Conservation (phyloP, 2,329 filamentous ascomycete genomes). For the Ceratocystis destructans region DNA sequence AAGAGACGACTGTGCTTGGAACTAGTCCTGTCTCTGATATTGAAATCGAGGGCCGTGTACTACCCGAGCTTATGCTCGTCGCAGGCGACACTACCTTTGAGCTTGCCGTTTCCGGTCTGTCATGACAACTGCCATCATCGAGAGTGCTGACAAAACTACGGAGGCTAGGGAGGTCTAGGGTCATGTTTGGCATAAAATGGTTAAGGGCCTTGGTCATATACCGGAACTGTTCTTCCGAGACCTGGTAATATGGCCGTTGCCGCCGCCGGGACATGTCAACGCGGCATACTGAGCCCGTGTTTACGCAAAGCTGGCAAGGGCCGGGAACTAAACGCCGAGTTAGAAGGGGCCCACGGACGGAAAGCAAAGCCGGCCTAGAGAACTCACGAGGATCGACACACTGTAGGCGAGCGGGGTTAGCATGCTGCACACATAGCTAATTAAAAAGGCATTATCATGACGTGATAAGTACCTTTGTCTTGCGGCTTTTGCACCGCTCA, state of each 20-base stretch:
- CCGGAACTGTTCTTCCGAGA: constrained; percentile 24
- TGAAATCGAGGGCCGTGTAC: background rate
- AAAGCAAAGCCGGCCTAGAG: no score
- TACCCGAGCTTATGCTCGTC: background rate
- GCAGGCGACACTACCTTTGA: background rate
- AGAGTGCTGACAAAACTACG: constrained; percentile 16
- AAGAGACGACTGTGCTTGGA: background rate
- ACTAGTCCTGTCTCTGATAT: background rate
- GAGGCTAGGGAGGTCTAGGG: constrained; percentile 23
- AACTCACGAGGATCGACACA: constrained; percentile 18
- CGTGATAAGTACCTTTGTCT: constrained; percentile 23
- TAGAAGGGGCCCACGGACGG: background rate
- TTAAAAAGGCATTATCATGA: constrained; percentile 16
- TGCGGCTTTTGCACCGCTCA: constrained; percentile 24
- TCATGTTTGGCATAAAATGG: constrained; percentile 23
- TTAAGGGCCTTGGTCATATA: constrained; percentile 24
- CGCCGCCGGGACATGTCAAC: constrained; percentile 24
- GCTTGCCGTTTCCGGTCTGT: background rate
- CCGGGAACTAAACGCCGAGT: constrained; percentile 21
- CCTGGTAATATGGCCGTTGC: constrained; percentile 25
- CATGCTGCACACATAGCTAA: background rate
- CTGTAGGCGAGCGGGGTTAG: constrained; percentile 11
- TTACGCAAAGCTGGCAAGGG: constrained; percentile 24
- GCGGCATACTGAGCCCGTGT: constrained; percentile 23
- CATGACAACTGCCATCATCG: background rate